phyloP scores from a whole-genome alignment of 768 basidiomycete species.

The Naganishia friedmannii region DNA sequence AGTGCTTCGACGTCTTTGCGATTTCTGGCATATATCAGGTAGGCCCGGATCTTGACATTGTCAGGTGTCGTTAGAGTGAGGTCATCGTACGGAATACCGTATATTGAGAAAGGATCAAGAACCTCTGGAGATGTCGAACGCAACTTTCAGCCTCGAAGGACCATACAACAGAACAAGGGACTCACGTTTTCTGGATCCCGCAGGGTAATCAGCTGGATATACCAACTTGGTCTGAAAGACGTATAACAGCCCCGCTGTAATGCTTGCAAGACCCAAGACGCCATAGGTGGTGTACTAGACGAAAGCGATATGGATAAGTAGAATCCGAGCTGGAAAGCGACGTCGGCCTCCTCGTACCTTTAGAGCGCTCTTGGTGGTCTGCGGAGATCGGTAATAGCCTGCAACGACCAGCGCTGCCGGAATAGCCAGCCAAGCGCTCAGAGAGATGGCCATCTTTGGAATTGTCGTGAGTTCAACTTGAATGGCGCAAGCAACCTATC shows the following conservation, averaged over 20 bases:
- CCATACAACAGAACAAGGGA: conserved; percentile 3
- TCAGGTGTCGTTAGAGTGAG: conserved; percentile 71
- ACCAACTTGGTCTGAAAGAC: conserved; percentile 85
- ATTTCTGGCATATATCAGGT: conserved; percentile 64
- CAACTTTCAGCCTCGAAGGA: neutral
- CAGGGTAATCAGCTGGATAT: conserved; percentile 78
- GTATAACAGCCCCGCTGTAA: conserved; percentile 65
- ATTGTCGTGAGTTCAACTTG: neutral
- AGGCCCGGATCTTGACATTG: conserved; percentile 68
- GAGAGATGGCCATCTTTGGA: neutral
- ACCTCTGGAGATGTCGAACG: conserved; percentile 59
- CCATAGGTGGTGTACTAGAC: conserved; percentile 1
- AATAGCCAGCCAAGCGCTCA: conserved; percentile 3
- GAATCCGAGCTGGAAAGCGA: neutral
- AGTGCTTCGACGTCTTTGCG: conserved; percentile 8
- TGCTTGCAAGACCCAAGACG: conserved; percentile 4
- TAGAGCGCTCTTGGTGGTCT: conserved; percentile 10
- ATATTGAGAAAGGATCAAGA: conserved; percentile 62
- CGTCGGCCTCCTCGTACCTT: neutral
- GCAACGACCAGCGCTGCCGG: conserved; percentile 22
- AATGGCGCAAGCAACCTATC: no score
- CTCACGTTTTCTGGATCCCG: conserved; percentile 73
- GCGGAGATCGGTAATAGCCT: conserved; percentile 1
- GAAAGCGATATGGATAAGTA: neutral
- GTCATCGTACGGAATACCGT: conserved; percentile 71